phyloP scores from a whole-genome alignment of 257 asterid genomes.

The Ilex asprella region DNA sequence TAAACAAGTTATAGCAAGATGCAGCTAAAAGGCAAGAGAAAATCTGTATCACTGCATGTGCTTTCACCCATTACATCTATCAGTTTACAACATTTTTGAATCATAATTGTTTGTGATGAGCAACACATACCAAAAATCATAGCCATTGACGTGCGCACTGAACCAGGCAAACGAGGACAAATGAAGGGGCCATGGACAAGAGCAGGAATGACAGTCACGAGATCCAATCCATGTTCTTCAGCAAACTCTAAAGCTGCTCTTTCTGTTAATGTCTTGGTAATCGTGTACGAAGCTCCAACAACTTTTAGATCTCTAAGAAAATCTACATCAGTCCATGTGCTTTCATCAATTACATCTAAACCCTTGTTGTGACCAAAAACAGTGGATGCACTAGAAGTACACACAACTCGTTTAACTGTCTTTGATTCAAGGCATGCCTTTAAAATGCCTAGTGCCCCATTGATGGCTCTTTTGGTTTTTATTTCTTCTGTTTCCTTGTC shows the following conservation, averaged over 20 bases:
- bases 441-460: background rate
- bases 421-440: conserved; percentile 1
- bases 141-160: background rate
- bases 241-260: background rate
- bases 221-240: background rate
- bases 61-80: too few relatives aligned
- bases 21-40: too few relatives aligned
- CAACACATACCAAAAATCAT: background rate
- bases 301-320: background rate
- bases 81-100: too few relatives aligned
- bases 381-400: background rate
- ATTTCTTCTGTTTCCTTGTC: background rate
- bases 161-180: background rate
- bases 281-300: background rate
- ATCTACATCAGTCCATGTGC: background rate
- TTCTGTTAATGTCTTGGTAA: background rate
- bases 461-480: background rate
- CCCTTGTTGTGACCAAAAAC: background rate
- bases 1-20: too few relatives aligned
- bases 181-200: background rate
- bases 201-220: background rate
- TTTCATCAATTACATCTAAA: background rate
- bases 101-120: too few relatives aligned
- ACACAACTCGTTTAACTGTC: background rate
- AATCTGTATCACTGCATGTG: too few relatives aligned